Conservation (phyloP, 2,329 filamentous ascomycete species). For the Fusarium globosum region DNA sequence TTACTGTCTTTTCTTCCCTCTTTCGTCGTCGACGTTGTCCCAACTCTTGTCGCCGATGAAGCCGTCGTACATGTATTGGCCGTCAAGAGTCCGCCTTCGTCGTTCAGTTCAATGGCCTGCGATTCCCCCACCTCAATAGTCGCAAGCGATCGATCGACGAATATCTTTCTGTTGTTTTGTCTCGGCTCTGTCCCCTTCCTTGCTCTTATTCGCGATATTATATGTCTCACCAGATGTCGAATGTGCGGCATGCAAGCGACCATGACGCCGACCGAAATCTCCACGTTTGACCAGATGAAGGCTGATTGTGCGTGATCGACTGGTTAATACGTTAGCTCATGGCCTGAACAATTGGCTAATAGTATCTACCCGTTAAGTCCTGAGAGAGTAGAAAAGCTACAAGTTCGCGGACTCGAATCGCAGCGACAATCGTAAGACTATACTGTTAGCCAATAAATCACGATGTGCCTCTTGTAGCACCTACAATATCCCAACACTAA, state of each 20-base stretch:
- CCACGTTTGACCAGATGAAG: slow-evolving; percentile 16
- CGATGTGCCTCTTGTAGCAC: fast-evolving
- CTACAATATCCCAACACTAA: slow-evolving; percentile 29
- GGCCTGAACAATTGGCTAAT: fast-evolving
- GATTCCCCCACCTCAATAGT: neutral
- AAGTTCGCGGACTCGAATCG: slow-evolving; percentile 6
- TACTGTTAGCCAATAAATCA: neutral
- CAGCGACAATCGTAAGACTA: slow-evolving; percentile 19
- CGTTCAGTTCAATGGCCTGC: neutral
- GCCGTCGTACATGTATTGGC: neutral
- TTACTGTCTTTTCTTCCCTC: neutral
- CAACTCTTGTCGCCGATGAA: neutral
- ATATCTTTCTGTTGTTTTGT: neutral
- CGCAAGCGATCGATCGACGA: slow-evolving; percentile 22
- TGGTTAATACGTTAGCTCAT: neutral
- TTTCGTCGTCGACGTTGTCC: neutral
- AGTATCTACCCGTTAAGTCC: slow-evolving; percentile 2
- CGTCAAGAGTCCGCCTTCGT: slow-evolving; percentile 4
- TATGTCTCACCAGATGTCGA: slow-evolving; percentile 4
- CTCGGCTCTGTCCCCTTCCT: neutral
- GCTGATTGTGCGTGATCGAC: slow-evolving; percentile 13
- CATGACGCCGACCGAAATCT: slow-evolving; percentile 23
- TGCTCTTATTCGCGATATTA: neutral
- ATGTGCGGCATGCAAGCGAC: slow-evolving; percentile 30
- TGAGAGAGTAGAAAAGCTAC: neutral